phyloP scores from a whole-genome alignment of 2,329 filamentous ascomycete genomes.

The Fusarium praegraminearum region DNA sequence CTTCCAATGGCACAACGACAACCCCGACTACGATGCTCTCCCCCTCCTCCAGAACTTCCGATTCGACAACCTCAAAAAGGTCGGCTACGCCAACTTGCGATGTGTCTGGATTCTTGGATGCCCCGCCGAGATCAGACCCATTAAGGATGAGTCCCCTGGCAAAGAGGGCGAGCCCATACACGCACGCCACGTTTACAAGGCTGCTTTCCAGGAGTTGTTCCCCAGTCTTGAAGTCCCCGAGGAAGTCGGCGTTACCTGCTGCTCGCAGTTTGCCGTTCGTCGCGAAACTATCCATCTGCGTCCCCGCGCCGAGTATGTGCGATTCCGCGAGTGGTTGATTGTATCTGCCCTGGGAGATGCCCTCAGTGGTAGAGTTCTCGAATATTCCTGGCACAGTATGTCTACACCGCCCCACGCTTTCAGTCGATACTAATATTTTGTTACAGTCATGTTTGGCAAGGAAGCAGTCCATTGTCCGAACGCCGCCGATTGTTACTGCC shows the following conservation, averaged over 20 bases:
- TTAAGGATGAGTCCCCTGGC: constrained; percentile 52
- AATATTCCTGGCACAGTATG: constrained; percentile 74
- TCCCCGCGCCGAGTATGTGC: constrained; percentile 65
- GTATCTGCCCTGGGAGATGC: constrained; percentile 65
- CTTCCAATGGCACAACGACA: constrained; percentile 67
- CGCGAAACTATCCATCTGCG: constrained; percentile 62
- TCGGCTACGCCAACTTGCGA: constrained; percentile 71
- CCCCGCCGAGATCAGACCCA: constrained; percentile 60
- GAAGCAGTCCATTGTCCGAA: constrained; percentile 70
- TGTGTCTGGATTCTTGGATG: constrained; percentile 71
- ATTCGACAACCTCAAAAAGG: constrained; percentile 61
- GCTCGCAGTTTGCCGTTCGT: constrained; percentile 74
- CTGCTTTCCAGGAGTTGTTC: constrained; percentile 58
- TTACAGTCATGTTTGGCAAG: constrained; percentile 68
- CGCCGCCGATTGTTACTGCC: constrained; percentile 73
- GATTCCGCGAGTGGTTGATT: constrained; percentile 70
- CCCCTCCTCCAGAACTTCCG: constrained; percentile 62
- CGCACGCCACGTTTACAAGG: constrained; percentile 58
- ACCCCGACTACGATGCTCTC: constrained; percentile 66
- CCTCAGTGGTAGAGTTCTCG: constrained; percentile 69
- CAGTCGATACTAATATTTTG: constrained; percentile 24
- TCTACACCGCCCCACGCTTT: constrained; percentile 42
- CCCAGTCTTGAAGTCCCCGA: constrained; percentile 59
- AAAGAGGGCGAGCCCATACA: constrained; percentile 52
- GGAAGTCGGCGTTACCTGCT: constrained; percentile 69